Conservation (phyloP, 345 rosid genomes). For the Eucalyptus tenuipes region DNA sequence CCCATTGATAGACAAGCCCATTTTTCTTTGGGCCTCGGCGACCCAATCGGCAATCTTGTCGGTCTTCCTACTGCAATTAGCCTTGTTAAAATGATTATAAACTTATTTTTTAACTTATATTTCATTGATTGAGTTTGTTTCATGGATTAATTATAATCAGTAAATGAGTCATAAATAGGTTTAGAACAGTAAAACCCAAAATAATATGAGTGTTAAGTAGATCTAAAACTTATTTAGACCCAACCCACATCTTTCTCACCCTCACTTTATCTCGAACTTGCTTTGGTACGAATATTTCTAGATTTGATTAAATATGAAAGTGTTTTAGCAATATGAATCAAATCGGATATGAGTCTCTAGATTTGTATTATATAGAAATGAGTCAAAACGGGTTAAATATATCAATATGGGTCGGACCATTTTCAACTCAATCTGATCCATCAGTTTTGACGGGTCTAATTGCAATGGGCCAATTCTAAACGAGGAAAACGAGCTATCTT, state of each 20-base stretch:
- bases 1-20: neutral
- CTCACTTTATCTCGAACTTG: neutral
- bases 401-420: too few species aligned
- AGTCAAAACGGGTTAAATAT: too few species aligned
- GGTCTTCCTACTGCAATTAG: neutral
- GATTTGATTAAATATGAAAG: too few species aligned
- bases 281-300: too few species aligned
- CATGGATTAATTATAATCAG: neutral
- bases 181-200: neutral
- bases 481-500: neutral
- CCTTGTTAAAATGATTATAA: neutral
- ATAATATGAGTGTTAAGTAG: too few species aligned
- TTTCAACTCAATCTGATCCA: neutral
- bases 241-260: fast-evolving
- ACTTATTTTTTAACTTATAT: neutral
- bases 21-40: neutral
- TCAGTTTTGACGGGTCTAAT: too few species aligned
- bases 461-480: neutral
- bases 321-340: too few species aligned
- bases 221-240: neutral
- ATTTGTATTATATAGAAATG: too few species aligned
- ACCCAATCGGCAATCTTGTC: neutral
- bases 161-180: neutral
- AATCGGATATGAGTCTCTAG: too few species aligned
- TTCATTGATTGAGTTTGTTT: neutral